These are phyloP conservation scores for Zygosaccharomyces pseudorouxii DNA, from an alignment of 805 yeast species.

Conservation along the genomic window DNA sequence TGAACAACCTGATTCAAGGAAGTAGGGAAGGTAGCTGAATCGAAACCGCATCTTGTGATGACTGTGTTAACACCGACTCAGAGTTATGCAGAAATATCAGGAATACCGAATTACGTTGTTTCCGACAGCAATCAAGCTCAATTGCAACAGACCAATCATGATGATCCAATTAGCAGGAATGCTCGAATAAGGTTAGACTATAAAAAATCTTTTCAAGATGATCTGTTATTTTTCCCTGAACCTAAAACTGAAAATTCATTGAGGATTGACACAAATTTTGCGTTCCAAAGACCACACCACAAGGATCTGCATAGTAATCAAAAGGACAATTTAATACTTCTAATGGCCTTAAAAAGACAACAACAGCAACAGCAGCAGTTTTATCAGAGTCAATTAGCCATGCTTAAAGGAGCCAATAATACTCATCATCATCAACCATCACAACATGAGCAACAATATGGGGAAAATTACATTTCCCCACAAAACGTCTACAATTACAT, in stretches of 20 bases:
- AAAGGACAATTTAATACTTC: slow-evolving; percentile 18
- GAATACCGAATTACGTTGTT: slow-evolving; percentile 1
- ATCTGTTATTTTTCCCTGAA: slow-evolving; percentile 29
- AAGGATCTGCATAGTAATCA: slow-evolving; percentile 12
- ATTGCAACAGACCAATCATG: slow-evolving; percentile 7
- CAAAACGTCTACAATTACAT: slow-evolving; percentile 8
- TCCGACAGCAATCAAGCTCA: slow-evolving; percentile 2
- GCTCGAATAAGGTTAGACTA: slow-evolving; percentile 27
- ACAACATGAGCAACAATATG: slow-evolving; percentile 7
- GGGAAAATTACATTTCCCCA: slow-evolving; percentile 7
- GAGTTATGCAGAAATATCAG: slow-evolving; percentile 1
- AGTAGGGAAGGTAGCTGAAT: background rate
- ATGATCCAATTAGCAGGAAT: slow-evolving; percentile 24
- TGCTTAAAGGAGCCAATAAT: slow-evolving; percentile 8
- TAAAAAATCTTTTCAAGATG: slow-evolving; percentile 31
- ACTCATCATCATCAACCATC: slow-evolving; percentile 6
- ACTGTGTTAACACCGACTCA: slow-evolving; percentile 6
- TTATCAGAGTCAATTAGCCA: slow-evolving; percentile 9
- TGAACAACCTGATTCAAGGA: background rate
- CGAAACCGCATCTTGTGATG: background rate
- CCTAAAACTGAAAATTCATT: slow-evolving; percentile 2
- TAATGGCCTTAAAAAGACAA: slow-evolving; percentile 20
- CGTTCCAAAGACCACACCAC: slow-evolving; percentile 7
- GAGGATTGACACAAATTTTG: slow-evolving; percentile 3
- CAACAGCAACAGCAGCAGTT: slow-evolving; percentile 19